Evolutionary conservation across 2,329 filamentous ascomycete species (phyloP).

Genomic region (Calonectria fujianensis): DNA sequence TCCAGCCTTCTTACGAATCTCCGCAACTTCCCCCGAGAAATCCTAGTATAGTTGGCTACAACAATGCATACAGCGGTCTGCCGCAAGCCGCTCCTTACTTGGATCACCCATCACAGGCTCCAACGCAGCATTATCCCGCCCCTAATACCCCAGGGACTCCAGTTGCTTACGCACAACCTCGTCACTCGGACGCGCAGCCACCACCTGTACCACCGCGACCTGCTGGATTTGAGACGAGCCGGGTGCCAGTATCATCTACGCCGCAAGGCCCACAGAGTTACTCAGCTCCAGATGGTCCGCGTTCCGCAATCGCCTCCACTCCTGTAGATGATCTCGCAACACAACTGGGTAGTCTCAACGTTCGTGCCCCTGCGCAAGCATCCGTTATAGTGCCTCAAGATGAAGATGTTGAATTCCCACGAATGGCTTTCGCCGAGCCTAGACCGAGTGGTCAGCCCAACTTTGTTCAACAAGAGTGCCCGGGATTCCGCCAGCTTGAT

Average conservation of each 20-base stretch:
- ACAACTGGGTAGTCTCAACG: neutral
- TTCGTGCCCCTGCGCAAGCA: neutral
- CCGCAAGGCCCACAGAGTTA: neutral
- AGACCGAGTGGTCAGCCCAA: neutral
- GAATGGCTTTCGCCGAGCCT: neutral
- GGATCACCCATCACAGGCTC: no score
- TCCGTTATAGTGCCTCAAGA: neutral
- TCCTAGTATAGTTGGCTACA: neutral
- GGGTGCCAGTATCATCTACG: neutral
- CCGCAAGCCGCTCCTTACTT: neutral
- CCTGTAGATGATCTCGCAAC: neutral
- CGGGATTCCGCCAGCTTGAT: neutral
- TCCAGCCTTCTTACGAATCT: neutral
- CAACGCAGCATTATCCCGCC: neutral
- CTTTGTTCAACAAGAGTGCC: constrained; percentile 2
- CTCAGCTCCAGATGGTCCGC: no score
- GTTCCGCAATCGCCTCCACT: neutral
- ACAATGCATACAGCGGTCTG: neutral
- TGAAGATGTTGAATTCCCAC: constrained; percentile 19
- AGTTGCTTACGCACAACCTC: no score
- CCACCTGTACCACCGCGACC: neutral
- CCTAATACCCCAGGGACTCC: neutral
- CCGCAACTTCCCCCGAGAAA: neutral
- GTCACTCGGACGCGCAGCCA: neutral
- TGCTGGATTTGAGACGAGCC: neutral